Conservation (phyloP, 2,329 filamentous ascomycete genomes). For the Claviceps maximensis region DNA sequence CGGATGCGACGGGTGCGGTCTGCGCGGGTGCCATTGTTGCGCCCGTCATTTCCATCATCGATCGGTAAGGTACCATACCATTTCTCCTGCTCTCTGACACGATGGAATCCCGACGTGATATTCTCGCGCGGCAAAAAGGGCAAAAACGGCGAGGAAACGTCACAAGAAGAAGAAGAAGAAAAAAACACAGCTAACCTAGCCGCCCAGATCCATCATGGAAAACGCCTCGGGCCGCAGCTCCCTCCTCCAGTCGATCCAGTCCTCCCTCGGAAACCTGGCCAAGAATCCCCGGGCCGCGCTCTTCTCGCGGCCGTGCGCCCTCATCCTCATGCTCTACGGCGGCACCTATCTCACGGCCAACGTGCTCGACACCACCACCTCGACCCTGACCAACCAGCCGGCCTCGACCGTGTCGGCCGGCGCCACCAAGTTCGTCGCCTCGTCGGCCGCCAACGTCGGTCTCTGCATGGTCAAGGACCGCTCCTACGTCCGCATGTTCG, state of each 20-base stretch:
- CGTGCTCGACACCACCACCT: constrained; percentile 64
- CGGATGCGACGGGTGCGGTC: constrained; percentile 56
- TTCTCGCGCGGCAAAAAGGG: not conserved
- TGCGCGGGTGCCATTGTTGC: constrained; percentile 65
- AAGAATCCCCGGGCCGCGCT: constrained; percentile 47
- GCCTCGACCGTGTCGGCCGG: constrained; percentile 58
- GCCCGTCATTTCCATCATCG: constrained; percentile 76
- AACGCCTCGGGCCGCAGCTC: constrained; percentile 59
- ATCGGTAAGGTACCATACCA: constrained; percentile 44
- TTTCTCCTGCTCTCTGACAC: too few species aligned
- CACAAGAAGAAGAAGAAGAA: not conserved
- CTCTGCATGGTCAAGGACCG: constrained; percentile 85
- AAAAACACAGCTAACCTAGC: not conserved
- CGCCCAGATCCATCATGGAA: constrained; percentile 58
- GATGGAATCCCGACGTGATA: not conserved
- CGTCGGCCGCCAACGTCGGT: constrained; percentile 68
- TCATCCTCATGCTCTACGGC: constrained; percentile 67
- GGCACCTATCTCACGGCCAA: constrained; percentile 87
- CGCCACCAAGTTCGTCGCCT: constrained; percentile 67
- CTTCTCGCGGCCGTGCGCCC: constrained; percentile 51
- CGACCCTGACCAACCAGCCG: constrained; percentile 45
- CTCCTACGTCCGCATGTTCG: constrained; percentile 73
- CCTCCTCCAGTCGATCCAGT: constrained; percentile 44
- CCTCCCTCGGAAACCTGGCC: constrained; percentile 43
- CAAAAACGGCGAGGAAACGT: too few species aligned